Evolutionary conservation across 2,329 filamentous ascomycete genomes (phyloP).

Genomic region (Calonectria crousiana): DNA sequence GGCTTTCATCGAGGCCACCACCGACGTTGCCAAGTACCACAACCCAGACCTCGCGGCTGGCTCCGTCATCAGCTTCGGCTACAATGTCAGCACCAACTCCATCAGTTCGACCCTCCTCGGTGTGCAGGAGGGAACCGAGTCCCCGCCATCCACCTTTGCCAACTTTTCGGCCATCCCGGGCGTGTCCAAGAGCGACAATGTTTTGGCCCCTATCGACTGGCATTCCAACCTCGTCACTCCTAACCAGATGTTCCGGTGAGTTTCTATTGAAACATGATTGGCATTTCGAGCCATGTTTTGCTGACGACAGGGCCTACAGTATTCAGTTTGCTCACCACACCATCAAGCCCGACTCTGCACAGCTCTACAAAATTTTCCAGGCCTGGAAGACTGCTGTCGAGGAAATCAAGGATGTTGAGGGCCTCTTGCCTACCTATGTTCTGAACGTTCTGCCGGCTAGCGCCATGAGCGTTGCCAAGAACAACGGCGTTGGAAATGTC

Average conservation of each 20-base stretch:
- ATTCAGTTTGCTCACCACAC: constrained; percentile 49
- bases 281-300: neutral
- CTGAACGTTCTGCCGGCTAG: constrained; percentile 10
- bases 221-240: constrained; percentile 46
- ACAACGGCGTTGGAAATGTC: constrained; percentile 24
- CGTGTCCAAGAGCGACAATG: constrained; percentile 35
- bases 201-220: constrained; percentile 45
- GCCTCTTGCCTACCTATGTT: constrained; percentile 19
- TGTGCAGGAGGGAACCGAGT: constrained; percentile 45
- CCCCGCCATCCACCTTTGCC: constrained; percentile 22
- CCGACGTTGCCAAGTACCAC: constrained; percentile 38
- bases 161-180: constrained; percentile 18
- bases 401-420: constrained; percentile 27
- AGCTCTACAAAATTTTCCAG: constrained; percentile 48
- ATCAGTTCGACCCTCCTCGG: constrained; percentile 45
- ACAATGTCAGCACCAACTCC: constrained; percentile 42
- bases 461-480: constrained; percentile 14
- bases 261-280: too few species aligned
- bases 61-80: constrained; percentile 47
- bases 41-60: constrained; percentile 46
- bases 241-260: constrained; percentile 51
- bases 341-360: constrained; percentile 50
- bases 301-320: neutral
- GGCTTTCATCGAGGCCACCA: constrained; percentile 46
- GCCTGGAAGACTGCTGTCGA: constrained; percentile 51